phyloP scores from a whole-genome alignment of 75 land plant genomes.

The Azolla pinnata region DNA sequence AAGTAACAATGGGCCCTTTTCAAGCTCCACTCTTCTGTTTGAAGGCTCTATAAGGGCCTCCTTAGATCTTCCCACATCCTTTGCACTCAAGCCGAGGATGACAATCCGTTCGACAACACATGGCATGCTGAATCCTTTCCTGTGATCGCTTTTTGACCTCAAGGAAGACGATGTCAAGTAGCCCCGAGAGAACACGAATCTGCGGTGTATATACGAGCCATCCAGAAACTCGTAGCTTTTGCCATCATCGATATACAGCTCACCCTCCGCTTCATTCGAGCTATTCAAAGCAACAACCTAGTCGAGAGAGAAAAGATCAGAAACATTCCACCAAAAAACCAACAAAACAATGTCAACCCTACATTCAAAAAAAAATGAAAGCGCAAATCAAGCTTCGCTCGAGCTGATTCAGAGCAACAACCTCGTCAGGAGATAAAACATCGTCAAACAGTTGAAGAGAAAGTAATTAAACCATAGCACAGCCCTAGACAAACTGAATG shows the following conservation, averaged over 20 bases:
- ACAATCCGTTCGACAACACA: conserved; percentile 74
- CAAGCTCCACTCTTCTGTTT: conserved; percentile 46
- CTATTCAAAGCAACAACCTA: conserved; percentile 91
- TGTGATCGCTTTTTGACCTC: conserved; percentile 16
- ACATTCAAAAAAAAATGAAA: too few species aligned
- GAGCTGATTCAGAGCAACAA: too few species aligned
- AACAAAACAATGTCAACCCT: too few species aligned
- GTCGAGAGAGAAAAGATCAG: too few species aligned
- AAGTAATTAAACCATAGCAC: too few species aligned
- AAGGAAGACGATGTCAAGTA: conserved; percentile 50
- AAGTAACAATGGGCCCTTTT: conserved; percentile 58
- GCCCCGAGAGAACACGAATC: conserved; percentile 59
- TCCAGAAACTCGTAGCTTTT: conserved; percentile 70
- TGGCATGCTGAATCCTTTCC: conserved; percentile 37
- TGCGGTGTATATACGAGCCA: conserved; percentile 85
- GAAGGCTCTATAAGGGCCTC: conserved; percentile 56
- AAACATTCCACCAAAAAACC: too few species aligned
- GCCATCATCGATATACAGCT: conserved; percentile 92
- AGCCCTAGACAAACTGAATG: too few species aligned
- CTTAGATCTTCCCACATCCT: conserved; percentile 27
- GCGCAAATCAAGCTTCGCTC: too few species aligned
- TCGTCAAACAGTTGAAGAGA: too few species aligned
- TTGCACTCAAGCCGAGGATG: conserved; percentile 46
- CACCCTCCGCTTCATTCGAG: conserved; percentile 80
- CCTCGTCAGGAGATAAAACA: too few species aligned